Percentiles rank a stretch among this genome's conserved stretches.
These are phyloP conservation scores for Alisma plantagoaquatica DNA, from an alignment of 106 monocot genomes.

Conservation along the genomic window DNA sequence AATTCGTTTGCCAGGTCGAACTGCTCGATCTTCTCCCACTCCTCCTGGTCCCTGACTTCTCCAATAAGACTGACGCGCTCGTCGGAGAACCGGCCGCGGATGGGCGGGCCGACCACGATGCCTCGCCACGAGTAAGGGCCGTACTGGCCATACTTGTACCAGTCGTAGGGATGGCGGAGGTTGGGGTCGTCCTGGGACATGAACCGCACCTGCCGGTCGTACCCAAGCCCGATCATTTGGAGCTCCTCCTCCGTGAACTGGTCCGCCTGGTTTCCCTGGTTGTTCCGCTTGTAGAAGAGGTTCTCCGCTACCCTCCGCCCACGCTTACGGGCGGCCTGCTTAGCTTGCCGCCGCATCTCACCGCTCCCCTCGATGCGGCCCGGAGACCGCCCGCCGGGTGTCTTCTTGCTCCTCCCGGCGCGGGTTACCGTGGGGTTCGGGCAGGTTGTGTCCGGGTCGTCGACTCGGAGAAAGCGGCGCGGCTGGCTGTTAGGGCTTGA, in stretches of 20 bases:
- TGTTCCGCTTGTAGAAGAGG: conserved; percentile 68
- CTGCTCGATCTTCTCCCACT: conserved; percentile 77
- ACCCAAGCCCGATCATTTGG: conserved; percentile 83
- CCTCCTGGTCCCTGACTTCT: conserved; percentile 65
- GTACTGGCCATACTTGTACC: conserved; percentile 89
- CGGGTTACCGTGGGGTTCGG: conserved; percentile 10
- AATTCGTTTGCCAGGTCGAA: conserved; percentile 69
- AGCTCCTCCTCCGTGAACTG: conserved; percentile 84
- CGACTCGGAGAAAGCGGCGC: no score
- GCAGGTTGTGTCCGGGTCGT: no score
- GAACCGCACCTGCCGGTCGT: conserved; percentile 90
- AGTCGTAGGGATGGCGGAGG: conserved; percentile 86
- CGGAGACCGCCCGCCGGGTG: conserved; percentile 23
- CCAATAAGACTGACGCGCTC: conserved; percentile 62
- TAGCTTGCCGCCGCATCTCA: conserved; percentile 74
- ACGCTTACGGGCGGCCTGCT: conserved; percentile 39
- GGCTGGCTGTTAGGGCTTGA: not conserved
- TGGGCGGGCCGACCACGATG: conserved; percentile 81
- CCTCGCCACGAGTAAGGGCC: conserved; percentile 95
- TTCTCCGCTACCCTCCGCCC: conserved; percentile 55
- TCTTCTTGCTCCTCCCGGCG: conserved; percentile 90
- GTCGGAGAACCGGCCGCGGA: conserved; percentile 89
- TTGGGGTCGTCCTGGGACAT: conserved; percentile 64
- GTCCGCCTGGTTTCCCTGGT: conserved; percentile 37
- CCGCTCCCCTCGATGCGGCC: conserved; percentile 86